Percentiles rank a stretch among this genome's conserved stretches.
Evolutionary conservation across 169 alveolate species (phyloP).

Genomic region (Plasmodium vivax): DNA sequence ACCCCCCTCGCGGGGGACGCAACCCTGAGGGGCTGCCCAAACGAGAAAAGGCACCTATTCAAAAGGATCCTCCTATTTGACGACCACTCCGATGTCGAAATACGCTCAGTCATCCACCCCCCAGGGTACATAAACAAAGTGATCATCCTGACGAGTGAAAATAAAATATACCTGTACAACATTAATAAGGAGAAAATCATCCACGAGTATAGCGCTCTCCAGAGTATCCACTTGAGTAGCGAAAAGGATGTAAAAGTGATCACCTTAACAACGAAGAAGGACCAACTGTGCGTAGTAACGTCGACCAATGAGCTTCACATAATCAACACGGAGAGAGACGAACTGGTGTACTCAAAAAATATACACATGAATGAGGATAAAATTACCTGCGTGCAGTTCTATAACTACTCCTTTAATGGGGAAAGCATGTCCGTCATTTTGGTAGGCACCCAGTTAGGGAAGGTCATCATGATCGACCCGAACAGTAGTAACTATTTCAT

Average conservation of each 20-base stretch:
- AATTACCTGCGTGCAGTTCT: conserved; percentile 34
- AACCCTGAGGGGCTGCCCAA: not conserved
- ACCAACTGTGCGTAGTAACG: conserved; percentile 36
- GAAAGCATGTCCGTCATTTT: conserved; percentile 3
- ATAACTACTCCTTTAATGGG: conserved; percentile 11
- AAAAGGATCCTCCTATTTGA: conserved; percentile 45
- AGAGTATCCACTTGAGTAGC: conserved; percentile 23
- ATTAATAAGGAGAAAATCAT: conserved; percentile 77
- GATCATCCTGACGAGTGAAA: conserved; percentile 73
- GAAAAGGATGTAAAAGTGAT: conserved; percentile 29
- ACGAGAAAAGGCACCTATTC: conserved; percentile 57
- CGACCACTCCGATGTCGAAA: conserved; percentile 41
- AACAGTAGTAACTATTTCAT: conserved; percentile 46
- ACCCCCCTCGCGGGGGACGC: not conserved
- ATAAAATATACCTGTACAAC: conserved; percentile 78
- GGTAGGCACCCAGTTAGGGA: conserved; percentile 47
- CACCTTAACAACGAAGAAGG: conserved; percentile 9
- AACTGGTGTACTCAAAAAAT: conserved; percentile 76
- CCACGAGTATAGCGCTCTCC: conserved; percentile 72
- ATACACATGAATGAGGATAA: conserved; percentile 76
- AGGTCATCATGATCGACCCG: conserved; percentile 39
- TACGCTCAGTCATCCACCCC: conserved; percentile 76
- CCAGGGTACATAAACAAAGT: conserved; percentile 80
- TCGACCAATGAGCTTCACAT: conserved; percentile 60
- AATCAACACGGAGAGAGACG: conserved; percentile 75